Evolutionary conservation across 306 rosid genomes (phyloP).

Genomic region (Sesbania bispinosa): DNA sequence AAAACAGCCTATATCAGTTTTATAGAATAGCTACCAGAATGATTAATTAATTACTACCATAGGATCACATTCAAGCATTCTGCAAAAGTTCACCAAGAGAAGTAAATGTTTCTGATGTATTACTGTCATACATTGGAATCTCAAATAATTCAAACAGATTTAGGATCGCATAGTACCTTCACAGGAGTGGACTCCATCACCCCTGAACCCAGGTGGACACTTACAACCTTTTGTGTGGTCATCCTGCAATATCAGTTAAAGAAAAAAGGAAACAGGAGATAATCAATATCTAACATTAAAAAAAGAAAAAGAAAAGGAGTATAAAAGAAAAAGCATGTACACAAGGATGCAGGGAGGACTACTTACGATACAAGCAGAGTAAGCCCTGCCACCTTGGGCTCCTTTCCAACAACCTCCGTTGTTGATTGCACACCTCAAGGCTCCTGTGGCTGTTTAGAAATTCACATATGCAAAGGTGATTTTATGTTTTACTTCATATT

Average conservation of each 20-base stretch:
- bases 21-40: not conserved
- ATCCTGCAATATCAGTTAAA: constrained; percentile 50
- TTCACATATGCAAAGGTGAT: not conserved
- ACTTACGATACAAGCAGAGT: constrained; percentile 94
- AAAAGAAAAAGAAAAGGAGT: not conserved
- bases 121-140: not conserved
- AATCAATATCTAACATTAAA: not conserved
- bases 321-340: not conserved
- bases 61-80: constrained; percentile 5
- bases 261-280: not conserved
- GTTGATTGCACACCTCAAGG: constrained; percentile 74
- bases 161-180: constrained; percentile 48
- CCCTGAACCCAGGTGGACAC: constrained; percentile 87
- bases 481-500: constrained; percentile 5
- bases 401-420: constrained; percentile 97
- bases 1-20: not conserved
- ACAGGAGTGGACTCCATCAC: constrained; percentile 73
- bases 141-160: not conserved
- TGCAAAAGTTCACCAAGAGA: not conserved
- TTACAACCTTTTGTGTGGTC: constrained; percentile 73
- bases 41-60: not conserved
- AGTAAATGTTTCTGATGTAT: not conserved
- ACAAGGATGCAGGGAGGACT: constrained; percentile 15
- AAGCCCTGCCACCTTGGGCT: constrained; percentile 47
- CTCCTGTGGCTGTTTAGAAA: constrained; percentile 59